phyloP scores from a whole-genome alignment of 345 rosid genomes.

The Eucalyptus cloeziana region DNA sequence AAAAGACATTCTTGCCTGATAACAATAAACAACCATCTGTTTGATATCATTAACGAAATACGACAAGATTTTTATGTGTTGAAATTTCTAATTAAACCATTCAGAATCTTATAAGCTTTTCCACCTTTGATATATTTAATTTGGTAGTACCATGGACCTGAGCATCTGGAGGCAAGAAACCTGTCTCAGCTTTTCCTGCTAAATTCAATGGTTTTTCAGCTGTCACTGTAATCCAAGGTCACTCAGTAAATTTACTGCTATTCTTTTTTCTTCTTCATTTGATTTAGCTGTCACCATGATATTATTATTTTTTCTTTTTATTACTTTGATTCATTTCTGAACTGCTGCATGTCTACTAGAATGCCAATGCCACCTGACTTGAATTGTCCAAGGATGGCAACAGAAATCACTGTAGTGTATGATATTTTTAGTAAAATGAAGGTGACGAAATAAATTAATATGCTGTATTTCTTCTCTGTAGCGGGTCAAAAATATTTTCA shows the following conservation, averaged over 20 bases:
- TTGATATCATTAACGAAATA: neutral
- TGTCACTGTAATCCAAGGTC: neutral
- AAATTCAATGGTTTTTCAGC: neutral
- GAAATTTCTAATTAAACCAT: neutral
- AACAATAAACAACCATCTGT: neutral
- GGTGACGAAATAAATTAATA: neutral
- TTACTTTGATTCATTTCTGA: neutral
- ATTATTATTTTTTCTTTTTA: neutral
- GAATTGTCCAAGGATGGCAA: neutral
- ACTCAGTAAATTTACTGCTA: neutral
- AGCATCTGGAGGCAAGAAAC: neutral
- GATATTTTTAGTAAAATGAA: neutral
- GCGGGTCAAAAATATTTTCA: conserved; percentile 90
- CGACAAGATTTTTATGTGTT: neutral
- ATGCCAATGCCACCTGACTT: neutral
- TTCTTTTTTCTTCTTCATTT: neutral
- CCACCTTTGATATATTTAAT: neutral
- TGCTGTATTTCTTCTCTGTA: conserved; percentile 9
- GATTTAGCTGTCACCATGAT: neutral
- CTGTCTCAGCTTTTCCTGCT: neutral
- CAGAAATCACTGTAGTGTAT: neutral
- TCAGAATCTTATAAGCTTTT: neutral
- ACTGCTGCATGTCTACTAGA: neutral
- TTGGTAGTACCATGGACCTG: neutral
- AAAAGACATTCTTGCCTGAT: neutral